Evolutionary conservation across 495 filamentous ascomycete genomes (phyloP), one percentile per base, ranked within the genome.

Genomic region (Penicillium crystallinum): DNA sequence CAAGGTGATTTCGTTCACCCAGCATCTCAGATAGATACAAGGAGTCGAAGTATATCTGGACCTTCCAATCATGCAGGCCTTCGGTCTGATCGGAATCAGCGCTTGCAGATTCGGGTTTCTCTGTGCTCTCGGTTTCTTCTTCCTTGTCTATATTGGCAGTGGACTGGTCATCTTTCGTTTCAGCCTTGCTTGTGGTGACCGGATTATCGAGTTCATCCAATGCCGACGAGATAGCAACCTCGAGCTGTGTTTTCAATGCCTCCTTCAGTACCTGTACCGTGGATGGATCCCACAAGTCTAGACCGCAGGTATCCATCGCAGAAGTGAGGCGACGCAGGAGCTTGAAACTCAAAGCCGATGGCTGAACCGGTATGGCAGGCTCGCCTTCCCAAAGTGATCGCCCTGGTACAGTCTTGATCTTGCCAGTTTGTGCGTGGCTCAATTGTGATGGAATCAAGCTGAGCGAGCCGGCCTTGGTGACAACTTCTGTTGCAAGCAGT

Each of bases 21-120:
- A 78, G 62, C 21, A 77, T 80, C 49, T 70, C 59, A 12, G 77
- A 67, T 12, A 97, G 74, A 52, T 91, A 88, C 27, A 81, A 54
- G 7, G 85, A 66, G 62, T 98, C 93, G 56, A 95, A 93, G 18
- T 91, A 74, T 41, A 85, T 77, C 59, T 97, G 93, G 6, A 86
- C 77, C 9, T 81, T 76, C 57, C 80, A 70, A 45, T 88, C 84
- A 3, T 65, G 73, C 7, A 66, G n/a, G 25, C 49, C 17, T 10
- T 68, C 52, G 39, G 41, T n/a, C 8, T 53, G 29, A 11, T 49
- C 14, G 25, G 30, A 11, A 17, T 12, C 25, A 4, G 46, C 17
- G 7, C 21, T 42, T 2, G 22, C 15, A 18, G 33, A 11, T n/a
- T 23, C 21, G 27, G 31, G 5, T 31, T 31, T 31, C 29, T 31